Evolutionary conservation across 768 basidiomycete species (phyloP), one percentile per base, ranked within the genome.

Genomic region (Russula foetens): DNA sequence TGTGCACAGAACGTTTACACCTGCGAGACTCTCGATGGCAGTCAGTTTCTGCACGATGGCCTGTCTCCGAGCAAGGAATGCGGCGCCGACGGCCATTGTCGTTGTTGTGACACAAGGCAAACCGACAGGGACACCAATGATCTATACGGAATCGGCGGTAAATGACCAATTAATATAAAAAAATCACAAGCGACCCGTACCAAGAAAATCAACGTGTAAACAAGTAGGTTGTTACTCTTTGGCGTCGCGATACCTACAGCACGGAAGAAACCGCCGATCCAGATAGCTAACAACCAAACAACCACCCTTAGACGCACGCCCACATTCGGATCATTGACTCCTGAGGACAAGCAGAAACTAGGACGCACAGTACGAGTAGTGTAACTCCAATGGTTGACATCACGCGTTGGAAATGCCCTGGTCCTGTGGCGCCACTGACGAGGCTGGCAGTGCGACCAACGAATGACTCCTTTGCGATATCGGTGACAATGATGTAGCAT

Each of bases 11-110:
- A 80, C 74, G 55, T 78, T 76, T 43, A 79, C 79, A 50, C 78
- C 79, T 19, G 79, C 79, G n/a, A 80, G 71, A 17, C 74, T 74
- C 63, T 80, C 79, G 65, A 80, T 79, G 38, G 79, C 77, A 1
- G 79, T 78, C 23, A 80, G 68, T 64, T 77, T 78, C 66, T 78
- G 77, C 4, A 80, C 79, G 65, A 80, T 79, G 14, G 75, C 76
- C 60, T 79, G 72, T 21, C 73, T 68, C 33, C 72, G 67, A 6
- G 76, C 75, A 54, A 78, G 71, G 66, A 75, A 76, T 4, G 77
- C 75, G 23, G 79, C 76, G 50, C 79, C 76, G 64, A 78, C 75
- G 29, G 79, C 75, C 71, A 72, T 71, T 3, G 71, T 72, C 5
- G 71, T 72, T 2, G 72, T 73, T 15, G 78, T 78, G 41, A 79